Base-by-base conservation (phyloP, 805 yeast genomes). In the Candida tibetensis region DNA sequence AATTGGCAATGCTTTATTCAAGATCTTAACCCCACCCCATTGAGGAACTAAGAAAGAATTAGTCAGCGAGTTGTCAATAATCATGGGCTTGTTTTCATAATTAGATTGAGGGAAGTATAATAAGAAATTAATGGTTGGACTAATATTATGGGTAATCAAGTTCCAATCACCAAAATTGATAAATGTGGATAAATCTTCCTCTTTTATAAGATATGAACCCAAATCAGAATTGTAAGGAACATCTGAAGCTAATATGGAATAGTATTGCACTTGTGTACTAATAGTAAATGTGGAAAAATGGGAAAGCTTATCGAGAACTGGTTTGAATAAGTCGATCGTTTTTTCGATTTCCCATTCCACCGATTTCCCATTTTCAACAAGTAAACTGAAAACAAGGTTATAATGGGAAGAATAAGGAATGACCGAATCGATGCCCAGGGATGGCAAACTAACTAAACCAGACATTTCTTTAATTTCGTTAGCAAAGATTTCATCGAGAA, bases 101-200 rank as follows among this genome's bases (percentile, higher is more conserved):
- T 62, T 61, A 14, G 58, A 39, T 4, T 73, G 66, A 2, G 95
- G 89, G 37, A 81, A 72, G 51, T 81, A 86, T 1, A 82, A 60
- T 14, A 85, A 68, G 51, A 91, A 80, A 58, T 89, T 86, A 44
- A 86, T 57, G 2, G 81, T 72, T 0, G 93, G 89, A 44, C 79
- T 76, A 1, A 78, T 64, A 48, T 75, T 78, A 48, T 73, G 72
- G 59, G 45, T 83, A 69, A 49, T 72, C 37, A 78, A 63, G 39
- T 82, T 82, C 95, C 95, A 85, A 47, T 85, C 95, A 2, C 93
- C 89, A 48, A 79, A 79, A 60, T 91, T 93, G 42, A 90, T 75
- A 46, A 86, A 78, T 10, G 90, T 83, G 2, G 95, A 74, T 25
- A 90, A 67, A 39, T 84, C 84, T 6, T 67, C 55, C 37, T 69